These are phyloP conservation scores for Rubia balearica DNA, from an alignment of 305 asterid species.

Conservation along the genomic window DNA sequence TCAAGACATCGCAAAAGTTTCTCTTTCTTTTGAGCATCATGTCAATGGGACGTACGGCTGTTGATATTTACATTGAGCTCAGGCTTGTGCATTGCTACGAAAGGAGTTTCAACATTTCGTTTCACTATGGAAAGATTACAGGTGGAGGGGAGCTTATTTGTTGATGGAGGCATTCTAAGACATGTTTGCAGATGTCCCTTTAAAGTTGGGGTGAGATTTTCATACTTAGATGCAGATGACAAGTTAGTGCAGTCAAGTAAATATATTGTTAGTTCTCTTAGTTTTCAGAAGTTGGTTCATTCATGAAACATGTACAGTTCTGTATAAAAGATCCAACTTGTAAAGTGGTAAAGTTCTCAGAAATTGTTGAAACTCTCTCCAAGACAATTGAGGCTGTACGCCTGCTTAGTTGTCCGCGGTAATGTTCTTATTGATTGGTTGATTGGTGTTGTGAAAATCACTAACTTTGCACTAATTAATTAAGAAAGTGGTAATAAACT, in stretches of 20 bases:
- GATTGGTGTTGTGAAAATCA: too few relatives aligned
- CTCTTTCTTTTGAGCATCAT: conserved; percentile 37
- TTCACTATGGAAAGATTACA: too few relatives aligned
- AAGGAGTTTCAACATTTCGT: neutral
- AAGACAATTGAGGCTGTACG: neutral
- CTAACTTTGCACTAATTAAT: too few relatives aligned
- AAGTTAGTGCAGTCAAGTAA: conserved; percentile 13
- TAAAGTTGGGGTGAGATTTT: neutral
- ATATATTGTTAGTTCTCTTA: conserved; percentile 1
- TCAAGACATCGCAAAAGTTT: conserved; percentile 49
- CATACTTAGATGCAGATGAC: neutral
- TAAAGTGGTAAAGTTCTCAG: conserved; percentile 10
- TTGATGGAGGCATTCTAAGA: neutral
- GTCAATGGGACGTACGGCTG: neutral
- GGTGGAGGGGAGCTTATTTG: neutral
- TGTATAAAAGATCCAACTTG: conserved; percentile 11
- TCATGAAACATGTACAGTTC: conserved; percentile 32
- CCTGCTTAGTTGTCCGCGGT: neutral
- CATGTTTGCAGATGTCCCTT: neutral
- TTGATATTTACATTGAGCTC: neutral
- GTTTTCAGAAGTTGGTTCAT: conserved; percentile 5
- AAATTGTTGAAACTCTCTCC: neutral
- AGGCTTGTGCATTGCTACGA: neutral
- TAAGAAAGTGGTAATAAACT: too few relatives aligned
- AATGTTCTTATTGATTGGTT: neutral